Evolutionary conservation across 2,329 filamentous ascomycete species (phyloP).

Genomic region (Penicillium aurantiogriseum): DNA sequence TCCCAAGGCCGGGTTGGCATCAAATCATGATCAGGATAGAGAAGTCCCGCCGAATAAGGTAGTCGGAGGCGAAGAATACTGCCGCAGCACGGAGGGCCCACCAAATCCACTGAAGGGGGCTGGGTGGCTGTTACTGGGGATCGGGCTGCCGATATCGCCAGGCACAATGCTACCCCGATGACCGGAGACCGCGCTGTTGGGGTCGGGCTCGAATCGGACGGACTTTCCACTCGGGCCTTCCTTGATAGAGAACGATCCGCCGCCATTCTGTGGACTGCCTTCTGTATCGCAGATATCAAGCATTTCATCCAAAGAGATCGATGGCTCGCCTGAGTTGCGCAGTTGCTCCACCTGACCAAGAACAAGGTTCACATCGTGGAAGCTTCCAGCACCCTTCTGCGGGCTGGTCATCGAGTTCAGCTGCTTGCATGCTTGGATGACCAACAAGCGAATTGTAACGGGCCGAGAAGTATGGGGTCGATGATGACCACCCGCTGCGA

Average conservation of each 20-base stretch:
- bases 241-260: constrained; percentile 76
- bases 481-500: constrained; percentile 48
- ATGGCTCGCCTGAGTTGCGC: constrained; percentile 56
- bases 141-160: constrained; percentile 69
- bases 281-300: constrained; percentile 87
- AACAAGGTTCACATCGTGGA: constrained; percentile 65
- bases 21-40: constrained; percentile 12
- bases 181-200: constrained; percentile 44
- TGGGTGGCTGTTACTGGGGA: constrained; percentile 46
- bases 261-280: constrained; percentile 80
- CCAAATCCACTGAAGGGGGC: constrained; percentile 40
- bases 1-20: background rate
- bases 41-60: constrained; percentile 34
- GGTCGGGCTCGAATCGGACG: constrained; percentile 55
- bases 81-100: constrained; percentile 33
- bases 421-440: constrained; percentile 75
- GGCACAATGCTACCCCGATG: constrained; percentile 50
- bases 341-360: constrained; percentile 65
- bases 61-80: constrained; percentile 39
- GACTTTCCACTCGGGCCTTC: constrained; percentile 48
- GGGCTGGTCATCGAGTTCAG: constrained; percentile 45
- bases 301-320: constrained; percentile 65
- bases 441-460: constrained; percentile 67
- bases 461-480: constrained; percentile 62
- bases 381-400: constrained; percentile 56